phyloP scores from a whole-genome alignment of 2,329 filamentous ascomycete genomes.

The Herpotrichia juniperi region DNA sequence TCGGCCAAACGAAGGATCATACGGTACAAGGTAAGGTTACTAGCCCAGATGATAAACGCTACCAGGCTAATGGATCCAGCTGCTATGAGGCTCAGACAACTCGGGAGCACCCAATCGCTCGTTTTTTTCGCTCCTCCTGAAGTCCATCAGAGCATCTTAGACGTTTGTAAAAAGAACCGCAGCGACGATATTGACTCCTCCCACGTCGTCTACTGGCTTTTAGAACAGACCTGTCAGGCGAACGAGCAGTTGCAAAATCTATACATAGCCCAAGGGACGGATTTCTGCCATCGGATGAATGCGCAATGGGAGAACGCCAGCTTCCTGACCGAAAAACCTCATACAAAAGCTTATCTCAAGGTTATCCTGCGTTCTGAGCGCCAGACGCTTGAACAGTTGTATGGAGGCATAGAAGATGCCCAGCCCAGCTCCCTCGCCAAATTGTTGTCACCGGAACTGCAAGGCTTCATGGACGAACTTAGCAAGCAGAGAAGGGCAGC shows the following conservation, averaged over 20 bases:
- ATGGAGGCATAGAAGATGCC: conserved; percentile 39
- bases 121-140: conserved; percentile 61
- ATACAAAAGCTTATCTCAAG: conserved; percentile 50
- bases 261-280: conserved; percentile 63
- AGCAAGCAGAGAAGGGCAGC: conserved; percentile 47
- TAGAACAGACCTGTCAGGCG: conserved; percentile 65
- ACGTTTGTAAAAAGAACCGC: conserved; percentile 46
- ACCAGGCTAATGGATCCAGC: conserved; percentile 48
- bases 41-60: neutral
- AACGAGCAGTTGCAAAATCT: conserved; percentile 64
- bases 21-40: conserved; percentile 60
- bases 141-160: conserved; percentile 64
- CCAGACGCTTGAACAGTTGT: conserved; percentile 63
- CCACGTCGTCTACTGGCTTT: conserved; percentile 64
- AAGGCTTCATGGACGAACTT: conserved; percentile 32
- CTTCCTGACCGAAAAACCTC: conserved; percentile 42
- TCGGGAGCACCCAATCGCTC: conserved; percentile 61
- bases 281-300: conserved; percentile 64
- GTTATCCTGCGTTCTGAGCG: conserved; percentile 59
- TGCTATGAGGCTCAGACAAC: conserved; percentile 67
- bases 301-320: conserved; percentile 51
- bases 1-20: conserved; percentile 63
- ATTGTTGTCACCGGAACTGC: conserved; percentile 32
- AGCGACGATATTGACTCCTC: conserved; percentile 49
- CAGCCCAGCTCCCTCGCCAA: conserved; percentile 23